A percentile compares a stretch with the other conserved stretches of the same genome.
Conservation (phyloP, 1,139 yeast species). For the Lodderomyces pseudojiufengensis region DNA sequence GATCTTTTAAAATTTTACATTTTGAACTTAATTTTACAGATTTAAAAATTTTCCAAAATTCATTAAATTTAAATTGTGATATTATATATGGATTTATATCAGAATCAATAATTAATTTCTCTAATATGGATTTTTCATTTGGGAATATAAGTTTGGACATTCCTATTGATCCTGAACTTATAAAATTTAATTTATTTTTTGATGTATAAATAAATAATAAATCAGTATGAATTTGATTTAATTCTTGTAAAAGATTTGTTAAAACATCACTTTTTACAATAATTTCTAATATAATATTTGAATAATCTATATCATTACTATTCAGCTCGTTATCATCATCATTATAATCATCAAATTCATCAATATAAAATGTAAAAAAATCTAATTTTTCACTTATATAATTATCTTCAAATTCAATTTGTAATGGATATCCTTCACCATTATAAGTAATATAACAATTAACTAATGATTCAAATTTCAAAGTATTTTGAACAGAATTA, state of each 20-base stretch:
- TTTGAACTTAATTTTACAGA: conserved; percentile 57
- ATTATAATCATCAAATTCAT: conserved; percentile 30
- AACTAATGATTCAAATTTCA: conserved; percentile 16
- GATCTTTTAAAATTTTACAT: conserved; percentile 58
- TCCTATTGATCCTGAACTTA: conserved; percentile 69
- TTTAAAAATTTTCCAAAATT: conserved; percentile 50
- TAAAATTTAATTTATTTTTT: conserved; percentile 44
- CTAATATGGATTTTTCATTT: conserved; percentile 57
- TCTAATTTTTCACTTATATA: conserved; percentile 69
- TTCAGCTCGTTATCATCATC: no score
- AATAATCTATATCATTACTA: conserved; percentile 54
- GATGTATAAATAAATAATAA: conserved; percentile 49
- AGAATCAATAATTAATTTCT: conserved; percentile 31
- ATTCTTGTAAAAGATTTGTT: conserved; percentile 61
- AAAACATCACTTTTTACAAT: conserved; percentile 65
- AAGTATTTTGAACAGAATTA: conserved; percentile 20
- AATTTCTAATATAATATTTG: conserved; percentile 55
- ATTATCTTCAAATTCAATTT: conserved; percentile 68
- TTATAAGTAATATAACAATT: conserved; percentile 38
- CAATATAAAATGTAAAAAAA: conserved; percentile 52
- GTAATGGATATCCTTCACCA: conserved; percentile 63
- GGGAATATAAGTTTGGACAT: conserved; percentile 67
- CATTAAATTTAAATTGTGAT: conserved; percentile 50
- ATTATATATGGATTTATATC: conserved; percentile 14
- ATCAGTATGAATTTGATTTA: conserved; percentile 60